These are phyloP conservation scores for Neckera pumila DNA, from an alignment of 225 moss, liverwort and hornwort species.

Conservation along the genomic window DNA sequence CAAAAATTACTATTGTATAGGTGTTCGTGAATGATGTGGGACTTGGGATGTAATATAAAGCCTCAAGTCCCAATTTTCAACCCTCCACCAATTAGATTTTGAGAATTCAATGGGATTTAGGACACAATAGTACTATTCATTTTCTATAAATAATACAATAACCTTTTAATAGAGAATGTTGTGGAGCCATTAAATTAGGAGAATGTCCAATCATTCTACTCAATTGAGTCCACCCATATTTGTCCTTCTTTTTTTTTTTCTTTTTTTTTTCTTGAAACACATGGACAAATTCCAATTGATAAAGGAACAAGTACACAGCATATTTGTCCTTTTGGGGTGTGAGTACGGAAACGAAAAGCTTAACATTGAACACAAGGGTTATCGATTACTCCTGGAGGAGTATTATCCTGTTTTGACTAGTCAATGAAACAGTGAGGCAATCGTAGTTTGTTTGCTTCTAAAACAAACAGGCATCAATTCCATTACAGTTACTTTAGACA, in stretches of 20 bases:
- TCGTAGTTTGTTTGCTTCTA: background rate
- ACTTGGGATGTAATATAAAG: background rate
- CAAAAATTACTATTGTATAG: accelerated
- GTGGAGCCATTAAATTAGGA: background rate
- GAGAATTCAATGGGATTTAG: background rate
- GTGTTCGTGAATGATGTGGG: background rate
- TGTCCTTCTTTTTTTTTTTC: too few relatives aligned
- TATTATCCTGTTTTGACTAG: background rate
- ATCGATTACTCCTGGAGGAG: too few relatives aligned
- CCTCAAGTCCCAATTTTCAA: background rate
- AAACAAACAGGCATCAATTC: background rate
- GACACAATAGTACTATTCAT: too few relatives aligned
- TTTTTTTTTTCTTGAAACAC: too few relatives aligned
- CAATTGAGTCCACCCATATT: background rate
- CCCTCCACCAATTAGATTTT: background rate
- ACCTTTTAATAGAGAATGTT: background rate
- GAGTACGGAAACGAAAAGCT: background rate
- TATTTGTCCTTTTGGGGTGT: too few relatives aligned
- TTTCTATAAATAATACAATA: too few relatives aligned
- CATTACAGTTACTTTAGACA: too few relatives aligned
- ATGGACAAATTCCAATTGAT: too few relatives aligned
- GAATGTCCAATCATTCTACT: background rate
- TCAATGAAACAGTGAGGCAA: too few relatives aligned
- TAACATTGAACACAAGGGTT: too few relatives aligned
- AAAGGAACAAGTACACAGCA: too few relatives aligned